A percentile compares a stretch with the other conserved stretches of the same genome.
Evolutionary conservation across 2,329 filamentous ascomycete species (phyloP).

Genomic region (Arachnopeziza araneosa): DNA sequence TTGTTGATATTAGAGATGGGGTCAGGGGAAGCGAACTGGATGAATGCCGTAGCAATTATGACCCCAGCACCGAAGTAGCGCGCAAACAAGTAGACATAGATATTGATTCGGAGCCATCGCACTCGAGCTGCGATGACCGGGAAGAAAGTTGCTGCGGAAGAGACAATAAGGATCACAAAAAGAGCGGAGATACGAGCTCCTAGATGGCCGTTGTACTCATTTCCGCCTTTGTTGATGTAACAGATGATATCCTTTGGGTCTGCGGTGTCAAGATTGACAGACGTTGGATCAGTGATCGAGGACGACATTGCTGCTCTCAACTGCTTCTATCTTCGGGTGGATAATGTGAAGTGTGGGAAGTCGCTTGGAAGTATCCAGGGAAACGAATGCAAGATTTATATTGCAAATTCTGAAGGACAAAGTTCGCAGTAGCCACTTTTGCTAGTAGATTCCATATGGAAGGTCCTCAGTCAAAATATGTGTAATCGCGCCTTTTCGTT

Average conservation of each 20-base stretch:
- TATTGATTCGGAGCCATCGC: slow-evolving; percentile 49
- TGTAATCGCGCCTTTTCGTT: too few relatives aligned
- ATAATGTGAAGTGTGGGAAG: background rate
- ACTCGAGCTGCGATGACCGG: slow-evolving; percentile 61
- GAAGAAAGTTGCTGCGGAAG: slow-evolving; percentile 55
- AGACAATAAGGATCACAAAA: slow-evolving; percentile 68
- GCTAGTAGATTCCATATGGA: too few relatives aligned
- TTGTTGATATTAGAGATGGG: slow-evolving; percentile 15
- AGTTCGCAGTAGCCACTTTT: too few relatives aligned
- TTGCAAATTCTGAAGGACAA: background rate
- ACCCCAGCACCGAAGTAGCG: slow-evolving; percentile 70
- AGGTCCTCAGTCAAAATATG: too few relatives aligned
- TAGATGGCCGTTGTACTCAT: slow-evolving; percentile 52
- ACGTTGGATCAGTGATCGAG: slow-evolving; percentile 34
- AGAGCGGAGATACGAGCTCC: slow-evolving; percentile 66
- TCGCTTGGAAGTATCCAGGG: too few relatives aligned
- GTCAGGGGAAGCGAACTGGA: slow-evolving; percentile 52
- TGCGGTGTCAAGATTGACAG: slow-evolving; percentile 39
- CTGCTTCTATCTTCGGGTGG: background rate
- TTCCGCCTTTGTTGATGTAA: slow-evolving; percentile 39
- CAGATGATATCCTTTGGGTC: slow-evolving; percentile 43
- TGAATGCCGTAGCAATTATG: slow-evolving; percentile 72
- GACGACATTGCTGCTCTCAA: background rate
- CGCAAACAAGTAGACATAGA: slow-evolving; percentile 60
- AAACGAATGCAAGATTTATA: background rate